Conservation (phyloP, 768 basidiomycete genomes). For the Phylloporus rhodoxanthus region DNA sequence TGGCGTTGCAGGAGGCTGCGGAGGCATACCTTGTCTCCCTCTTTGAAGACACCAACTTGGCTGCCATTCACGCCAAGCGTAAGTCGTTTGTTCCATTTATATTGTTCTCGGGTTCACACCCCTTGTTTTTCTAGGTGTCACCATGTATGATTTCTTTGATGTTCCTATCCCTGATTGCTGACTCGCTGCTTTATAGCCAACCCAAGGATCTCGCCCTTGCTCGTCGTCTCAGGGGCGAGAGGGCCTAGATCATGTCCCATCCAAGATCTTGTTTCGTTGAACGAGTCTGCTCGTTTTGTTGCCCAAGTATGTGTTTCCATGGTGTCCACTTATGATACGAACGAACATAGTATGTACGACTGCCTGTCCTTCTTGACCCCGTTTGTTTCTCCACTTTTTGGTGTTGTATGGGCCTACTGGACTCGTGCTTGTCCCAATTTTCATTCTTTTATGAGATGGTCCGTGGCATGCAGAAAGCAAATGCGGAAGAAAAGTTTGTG, state of each 20-base stretch:
- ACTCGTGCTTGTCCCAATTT: constrained; percentile 1
- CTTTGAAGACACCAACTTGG: constrained; percentile 88
- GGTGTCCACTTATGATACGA: constrained; percentile 23
- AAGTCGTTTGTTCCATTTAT: constrained; percentile 12
- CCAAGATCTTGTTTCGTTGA: background rate
- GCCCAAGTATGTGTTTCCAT: constrained; percentile 12
- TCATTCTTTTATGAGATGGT: background rate
- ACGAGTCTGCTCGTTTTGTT: constrained; percentile 7
- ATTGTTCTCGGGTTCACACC: constrained; percentile 10
- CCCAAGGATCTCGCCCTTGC: constrained; percentile 88
- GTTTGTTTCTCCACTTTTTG: constrained; percentile 1
- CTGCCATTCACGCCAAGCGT: constrained; percentile 86
- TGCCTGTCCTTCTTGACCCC: background rate
- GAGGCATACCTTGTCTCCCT: constrained; percentile 85
- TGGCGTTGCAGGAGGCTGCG: constrained; percentile 89
- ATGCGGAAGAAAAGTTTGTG: constrained; percentile 28
- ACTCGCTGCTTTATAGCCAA: constrained; percentile 44
- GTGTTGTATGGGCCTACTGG: constrained; percentile 7
- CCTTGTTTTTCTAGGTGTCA: constrained; percentile 38
- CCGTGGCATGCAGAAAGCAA: constrained; percentile 1
- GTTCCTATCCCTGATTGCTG: background rate
- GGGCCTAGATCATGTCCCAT: constrained; percentile 45
- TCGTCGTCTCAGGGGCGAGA: constrained; percentile 80
- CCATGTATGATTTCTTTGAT: constrained; percentile 40
- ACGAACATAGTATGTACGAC: constrained; percentile 29